These are phyloP conservation scores for Arabidopsis lyrata DNA, from an alignment of 441 rosid species.

Conservation along the genomic window DNA sequence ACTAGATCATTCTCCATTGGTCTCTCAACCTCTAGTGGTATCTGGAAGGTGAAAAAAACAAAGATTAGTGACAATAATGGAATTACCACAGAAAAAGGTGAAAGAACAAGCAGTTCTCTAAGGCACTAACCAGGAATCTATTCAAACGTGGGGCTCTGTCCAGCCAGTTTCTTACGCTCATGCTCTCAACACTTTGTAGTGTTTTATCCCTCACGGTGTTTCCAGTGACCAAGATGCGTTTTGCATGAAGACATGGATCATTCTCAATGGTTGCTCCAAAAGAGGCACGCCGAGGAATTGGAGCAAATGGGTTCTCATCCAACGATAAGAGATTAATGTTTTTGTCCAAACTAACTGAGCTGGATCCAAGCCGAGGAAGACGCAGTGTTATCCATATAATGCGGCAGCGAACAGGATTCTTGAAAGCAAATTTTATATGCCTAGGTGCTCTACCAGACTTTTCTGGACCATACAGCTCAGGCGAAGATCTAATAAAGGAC, in stretches of 20 bases:
- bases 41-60: conserved; percentile 50
- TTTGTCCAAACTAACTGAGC: conserved; percentile 76
- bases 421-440: conserved; percentile 82
- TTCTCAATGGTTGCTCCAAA: conserved; percentile 76
- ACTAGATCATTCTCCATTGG: conserved; percentile 68
- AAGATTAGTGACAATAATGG: conserved; percentile 6
- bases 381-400: conserved; percentile 86
- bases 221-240: conserved; percentile 77
- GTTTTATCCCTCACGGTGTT: conserved; percentile 60
- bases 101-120: conserved; percentile 30
- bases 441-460: conserved; percentile 67
- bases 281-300: conserved; percentile 78
- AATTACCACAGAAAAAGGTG: conserved; percentile 22
- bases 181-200: conserved; percentile 65
- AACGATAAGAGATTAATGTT: conserved; percentile 79
- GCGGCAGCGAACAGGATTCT: conserved; percentile 81
- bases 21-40: conserved; percentile 81
- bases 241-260: conserved; percentile 92
- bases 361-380: conserved; percentile 84
- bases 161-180: conserved; percentile 66
- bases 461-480: conserved; percentile 85
- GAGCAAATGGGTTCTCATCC: conserved; percentile 93
- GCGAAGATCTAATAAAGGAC: conserved; percentile 65
- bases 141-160: conserved; percentile 80
- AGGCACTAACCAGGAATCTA: conserved; percentile 79